Percentiles rank a stretch among this genome's conserved stretches.
Evolutionary conservation across 2,329 filamentous ascomycete genomes (phyloP).

Genomic region (Epichloe typhina): DNA sequence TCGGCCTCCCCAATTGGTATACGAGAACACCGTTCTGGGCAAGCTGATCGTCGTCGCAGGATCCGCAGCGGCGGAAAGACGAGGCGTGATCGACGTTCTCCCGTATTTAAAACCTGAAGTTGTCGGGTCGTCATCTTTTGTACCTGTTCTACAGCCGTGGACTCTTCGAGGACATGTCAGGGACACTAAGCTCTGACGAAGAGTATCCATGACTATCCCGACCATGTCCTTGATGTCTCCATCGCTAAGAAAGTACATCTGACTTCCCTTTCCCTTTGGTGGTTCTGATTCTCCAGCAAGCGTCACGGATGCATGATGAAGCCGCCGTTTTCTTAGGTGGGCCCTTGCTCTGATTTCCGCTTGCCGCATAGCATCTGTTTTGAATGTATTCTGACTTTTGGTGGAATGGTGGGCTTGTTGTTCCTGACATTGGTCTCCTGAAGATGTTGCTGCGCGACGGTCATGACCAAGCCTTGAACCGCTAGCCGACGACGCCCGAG

Average conservation of each 20-base stretch:
- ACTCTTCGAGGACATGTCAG: neutral
- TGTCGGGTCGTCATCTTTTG: neutral
- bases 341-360: slow-evolving; percentile 2
- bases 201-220: slow-evolving; percentile 1
- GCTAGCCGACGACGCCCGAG: neutral
- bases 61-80: slow-evolving; percentile 13
- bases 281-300: neutral
- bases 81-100: slow-evolving; percentile 13
- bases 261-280: neutral
- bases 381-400: neutral
- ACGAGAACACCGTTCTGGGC: slow-evolving; percentile 19
- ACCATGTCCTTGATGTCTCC: slow-evolving; percentile 6
- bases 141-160: neutral
- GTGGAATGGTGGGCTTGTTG: neutral
- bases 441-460: neutral
- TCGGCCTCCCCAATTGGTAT: slow-evolving; percentile 1
- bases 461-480: neutral
- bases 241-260: slow-evolving; percentile 9
- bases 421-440: neutral
- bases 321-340: slow-evolving; percentile 2
- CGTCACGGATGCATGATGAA: neutral
- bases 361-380: neutral
- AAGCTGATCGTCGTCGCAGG: slow-evolving; percentile 22
- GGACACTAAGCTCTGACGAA: neutral
- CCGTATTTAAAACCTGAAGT: slow-evolving; percentile 11